Conservation (phyloP, 345 rosid genomes). For the Gossypium stocksii region DNA sequence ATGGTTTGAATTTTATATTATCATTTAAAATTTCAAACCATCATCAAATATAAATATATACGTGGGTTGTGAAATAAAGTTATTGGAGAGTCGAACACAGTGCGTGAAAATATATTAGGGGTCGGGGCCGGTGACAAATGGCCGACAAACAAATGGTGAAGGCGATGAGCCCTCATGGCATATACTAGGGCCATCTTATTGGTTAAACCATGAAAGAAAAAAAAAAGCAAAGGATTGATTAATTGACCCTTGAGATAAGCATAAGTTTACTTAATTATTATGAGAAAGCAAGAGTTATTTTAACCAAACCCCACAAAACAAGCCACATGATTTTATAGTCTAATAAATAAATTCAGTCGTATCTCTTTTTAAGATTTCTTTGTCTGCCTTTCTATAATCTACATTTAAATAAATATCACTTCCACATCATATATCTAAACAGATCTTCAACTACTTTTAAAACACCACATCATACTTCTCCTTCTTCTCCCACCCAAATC, state of each 20-base stretch:
- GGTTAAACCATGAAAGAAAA: slow-evolving; percentile 19
- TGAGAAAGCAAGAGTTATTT: slow-evolving; percentile 9
- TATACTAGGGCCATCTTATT: slow-evolving; percentile 19
- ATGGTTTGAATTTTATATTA: neutral
- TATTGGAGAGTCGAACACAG: too few species aligned
- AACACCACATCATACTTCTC: neutral
- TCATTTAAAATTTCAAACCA: too few species aligned
- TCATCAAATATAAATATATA: too few species aligned
- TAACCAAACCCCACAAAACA: slow-evolving; percentile 24
- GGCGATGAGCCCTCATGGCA: slow-evolving; percentile 24
- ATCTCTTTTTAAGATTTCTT: slow-evolving; percentile 35
- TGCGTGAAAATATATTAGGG: neutral
- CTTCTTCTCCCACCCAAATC: neutral
- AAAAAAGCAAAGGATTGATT: neutral
- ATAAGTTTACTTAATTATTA: slow-evolving; percentile 15
- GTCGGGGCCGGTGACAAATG: slow-evolving; percentile 19
- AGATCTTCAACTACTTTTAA: neutral
- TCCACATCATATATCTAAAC: slow-evolving; percentile 13
- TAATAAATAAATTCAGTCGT: slow-evolving; percentile 22
- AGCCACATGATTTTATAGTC: slow-evolving; percentile 26
- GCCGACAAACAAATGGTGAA: slow-evolving; percentile 41
- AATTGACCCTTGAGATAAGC: slow-evolving; percentile 25
- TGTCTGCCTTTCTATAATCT: slow-evolving; percentile 17
- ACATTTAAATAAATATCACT: slow-evolving; percentile 6
- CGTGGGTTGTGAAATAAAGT: too few species aligned